Percentiles rank a stretch among this genome's conserved stretches.
These are phyloP conservation scores for Lippia alba DNA, from an alignment of 305 asterid genomes.

Conservation along the genomic window DNA sequence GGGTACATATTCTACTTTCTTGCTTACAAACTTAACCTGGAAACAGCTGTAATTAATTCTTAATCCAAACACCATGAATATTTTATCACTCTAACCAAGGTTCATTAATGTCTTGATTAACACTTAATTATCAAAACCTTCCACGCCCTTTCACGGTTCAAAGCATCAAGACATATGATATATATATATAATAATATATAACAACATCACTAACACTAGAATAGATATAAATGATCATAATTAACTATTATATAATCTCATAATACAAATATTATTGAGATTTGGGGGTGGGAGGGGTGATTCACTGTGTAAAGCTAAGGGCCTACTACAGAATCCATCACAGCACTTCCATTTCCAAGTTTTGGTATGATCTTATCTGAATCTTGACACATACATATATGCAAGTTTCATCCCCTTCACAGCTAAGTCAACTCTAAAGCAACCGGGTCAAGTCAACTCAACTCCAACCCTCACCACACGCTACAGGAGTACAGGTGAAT, in stretches of 20 bases:
- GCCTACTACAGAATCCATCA: neutral
- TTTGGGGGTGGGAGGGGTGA: too few relatives aligned
- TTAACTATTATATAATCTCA: too few relatives aligned
- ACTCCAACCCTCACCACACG: slow-evolving; percentile 16
- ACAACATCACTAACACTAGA: neutral
- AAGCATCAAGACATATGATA: slow-evolving; percentile 17
- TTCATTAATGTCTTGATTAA: too few relatives aligned
- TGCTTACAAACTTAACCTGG: too few relatives aligned
- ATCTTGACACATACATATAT: neutral
- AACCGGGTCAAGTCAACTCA: slow-evolving; percentile 40
- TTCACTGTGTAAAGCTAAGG: too few relatives aligned
- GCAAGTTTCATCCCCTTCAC: slow-evolving; percentile 20
- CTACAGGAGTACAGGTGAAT: slow-evolving; percentile 19
- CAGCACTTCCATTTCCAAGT: neutral
- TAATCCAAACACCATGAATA: too few relatives aligned
- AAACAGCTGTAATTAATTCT: too few relatives aligned
- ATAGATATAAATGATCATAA: neutral
- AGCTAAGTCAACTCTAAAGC: slow-evolving; percentile 27
- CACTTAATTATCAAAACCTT: too few relatives aligned
- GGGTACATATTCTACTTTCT: too few relatives aligned
- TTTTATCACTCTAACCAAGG: too few relatives aligned
- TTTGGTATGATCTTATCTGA: slow-evolving; percentile 13
- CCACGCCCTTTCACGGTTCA: neutral
- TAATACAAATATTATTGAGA: too few relatives aligned
- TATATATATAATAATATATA: neutral